phyloP scores from a whole-genome alignment of 306 rosid genomes.

The Vicia sativa region DNA sequence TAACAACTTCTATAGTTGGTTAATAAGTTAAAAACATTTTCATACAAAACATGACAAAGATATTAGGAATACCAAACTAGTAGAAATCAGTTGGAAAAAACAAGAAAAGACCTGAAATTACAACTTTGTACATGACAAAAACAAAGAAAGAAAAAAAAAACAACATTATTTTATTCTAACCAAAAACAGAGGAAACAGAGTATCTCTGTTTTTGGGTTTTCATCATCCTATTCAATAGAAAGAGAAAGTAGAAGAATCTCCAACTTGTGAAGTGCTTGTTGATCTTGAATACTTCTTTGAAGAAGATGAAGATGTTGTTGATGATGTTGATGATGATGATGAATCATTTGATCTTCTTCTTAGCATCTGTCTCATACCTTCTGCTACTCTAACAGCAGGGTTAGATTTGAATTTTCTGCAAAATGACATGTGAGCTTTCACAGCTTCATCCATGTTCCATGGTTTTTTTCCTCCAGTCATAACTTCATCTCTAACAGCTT shows the following conservation, averaged over 20 bases:
- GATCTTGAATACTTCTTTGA: slow-evolving; percentile 65
- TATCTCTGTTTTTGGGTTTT: slow-evolving; percentile 19
- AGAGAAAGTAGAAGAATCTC: slow-evolving; percentile 67
- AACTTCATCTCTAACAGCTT: slow-evolving; percentile 93
- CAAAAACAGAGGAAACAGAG: slow-evolving; percentile 36
- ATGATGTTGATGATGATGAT: slow-evolving; percentile 43
- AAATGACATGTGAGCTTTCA: slow-evolving; percentile 96
- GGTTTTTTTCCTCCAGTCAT: slow-evolving; percentile 57
- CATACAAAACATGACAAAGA: slow-evolving; percentile 22
- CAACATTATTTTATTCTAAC: slow-evolving; percentile 44
- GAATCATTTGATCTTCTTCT: slow-evolving; percentile 75
- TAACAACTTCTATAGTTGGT: not conserved
- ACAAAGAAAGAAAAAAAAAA: slow-evolving; percentile 24
- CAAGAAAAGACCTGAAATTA: slow-evolving; percentile 30
- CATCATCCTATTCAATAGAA: slow-evolving; percentile 42
- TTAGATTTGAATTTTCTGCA: slow-evolving; percentile 87
- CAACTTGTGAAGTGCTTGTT: slow-evolving; percentile 73
- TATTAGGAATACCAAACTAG: slow-evolving; percentile 19
- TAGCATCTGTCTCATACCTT: slow-evolving; percentile 97
- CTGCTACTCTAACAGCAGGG: slow-evolving; percentile 89
- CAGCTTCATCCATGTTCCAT: slow-evolving; percentile 82
- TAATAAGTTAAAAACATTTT: slow-evolving; percentile 8
- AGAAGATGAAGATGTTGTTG: slow-evolving; percentile 43
- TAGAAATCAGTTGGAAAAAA: slow-evolving; percentile 25
- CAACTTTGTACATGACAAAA: slow-evolving; percentile 55